phyloP scores from a whole-genome alignment of 495 filamentous ascomycete genomes.

The Aspergillus leporis region DNA sequence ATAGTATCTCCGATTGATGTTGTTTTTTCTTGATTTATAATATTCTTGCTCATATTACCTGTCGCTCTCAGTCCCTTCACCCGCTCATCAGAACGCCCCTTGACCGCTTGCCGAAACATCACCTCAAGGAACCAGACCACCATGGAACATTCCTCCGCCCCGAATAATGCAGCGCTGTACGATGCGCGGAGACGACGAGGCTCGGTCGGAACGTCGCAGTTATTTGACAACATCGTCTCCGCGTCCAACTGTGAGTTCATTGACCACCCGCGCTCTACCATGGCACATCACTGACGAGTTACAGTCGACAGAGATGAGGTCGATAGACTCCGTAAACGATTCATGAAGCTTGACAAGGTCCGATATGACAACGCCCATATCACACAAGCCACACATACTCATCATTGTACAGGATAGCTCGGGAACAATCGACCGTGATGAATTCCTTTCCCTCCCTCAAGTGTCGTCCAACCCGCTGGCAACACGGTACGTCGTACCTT shows the following conservation, averaged over 20 bases:
- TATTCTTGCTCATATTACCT: background rate
- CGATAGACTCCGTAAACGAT: conserved; percentile 89
- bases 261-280: background rate
- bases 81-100: background rate
- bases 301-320: conserved; percentile 96
- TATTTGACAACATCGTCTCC: conserved; percentile 94
- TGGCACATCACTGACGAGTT: conserved; percentile 2
- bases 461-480: conserved; percentile 97
- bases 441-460: conserved; percentile 95
- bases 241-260: conserved; percentile 83
- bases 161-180: conserved; percentile 53
- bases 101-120: background rate
- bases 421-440: conserved; percentile 96
- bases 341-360: conserved; percentile 99
- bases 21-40: background rate
- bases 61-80: background rate
- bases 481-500: conserved; percentile 64
- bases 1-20: background rate
- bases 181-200: conserved; percentile 48
- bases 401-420: conserved; percentile 75
- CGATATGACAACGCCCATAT: conserved; percentile 5
- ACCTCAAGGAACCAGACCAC: conserved; percentile 4
- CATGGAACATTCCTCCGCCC: conserved; percentile 39
- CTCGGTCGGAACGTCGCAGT: conserved; percentile 78
- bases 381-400: background rate